phyloP scores from a whole-genome alignment of 352 stramenopile species.

The Peronosclerospora sorghi region DNA sequence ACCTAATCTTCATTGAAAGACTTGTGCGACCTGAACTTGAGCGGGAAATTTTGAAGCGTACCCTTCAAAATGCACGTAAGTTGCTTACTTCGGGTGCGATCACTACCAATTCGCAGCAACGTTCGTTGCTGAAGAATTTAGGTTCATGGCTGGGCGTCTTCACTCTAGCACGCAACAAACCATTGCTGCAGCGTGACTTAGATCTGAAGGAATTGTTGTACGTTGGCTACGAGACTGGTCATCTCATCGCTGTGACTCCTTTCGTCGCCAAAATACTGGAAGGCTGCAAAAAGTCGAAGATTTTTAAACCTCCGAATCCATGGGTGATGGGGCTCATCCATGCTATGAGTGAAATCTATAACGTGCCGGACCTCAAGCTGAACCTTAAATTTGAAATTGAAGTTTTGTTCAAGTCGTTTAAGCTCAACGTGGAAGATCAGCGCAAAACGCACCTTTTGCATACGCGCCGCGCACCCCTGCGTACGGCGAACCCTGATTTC shows the following conservation, averaged over 20 bases:
- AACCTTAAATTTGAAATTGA: slow-evolving; percentile 99
- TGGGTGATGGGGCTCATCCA: slow-evolving; percentile 99
- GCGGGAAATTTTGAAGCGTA: slow-evolving; percentile 90
- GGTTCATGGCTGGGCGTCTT: slow-evolving; percentile 98
- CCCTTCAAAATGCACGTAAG: slow-evolving; percentile 93
- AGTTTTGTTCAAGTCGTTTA: slow-evolving; percentile 98
- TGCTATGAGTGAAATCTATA: slow-evolving; percentile 95
- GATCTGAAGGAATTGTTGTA: slow-evolving; percentile 98
- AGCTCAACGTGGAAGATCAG: slow-evolving; percentile 94
- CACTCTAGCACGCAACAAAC: slow-evolving; percentile 95
- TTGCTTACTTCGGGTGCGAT: slow-evolving; percentile 96
- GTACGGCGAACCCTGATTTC: slow-evolving; percentile 97
- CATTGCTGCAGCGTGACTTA: slow-evolving; percentile 94
- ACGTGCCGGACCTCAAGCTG: slow-evolving; percentile 98
- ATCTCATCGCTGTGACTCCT: slow-evolving; percentile 96
- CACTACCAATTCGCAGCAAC: slow-evolving; percentile 95
- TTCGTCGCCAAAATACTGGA: slow-evolving; percentile 99
- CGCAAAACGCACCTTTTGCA: slow-evolving; percentile 89
- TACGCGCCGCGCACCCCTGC: slow-evolving; percentile 82
- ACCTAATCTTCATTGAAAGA: slow-evolving; percentile 96
- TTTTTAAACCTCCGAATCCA: slow-evolving; percentile 97
- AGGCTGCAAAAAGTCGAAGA: slow-evolving; percentile 93
- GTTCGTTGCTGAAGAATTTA: slow-evolving; percentile 97
- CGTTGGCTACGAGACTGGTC: slow-evolving; percentile 90
- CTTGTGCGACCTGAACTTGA: slow-evolving; percentile 89